Percentiles rank a stretch among this genome's conserved stretches.
These are phyloP conservation scores for Gossypium lobatum DNA, from an alignment of 441 rosid genomes.

Conservation along the genomic window DNA sequence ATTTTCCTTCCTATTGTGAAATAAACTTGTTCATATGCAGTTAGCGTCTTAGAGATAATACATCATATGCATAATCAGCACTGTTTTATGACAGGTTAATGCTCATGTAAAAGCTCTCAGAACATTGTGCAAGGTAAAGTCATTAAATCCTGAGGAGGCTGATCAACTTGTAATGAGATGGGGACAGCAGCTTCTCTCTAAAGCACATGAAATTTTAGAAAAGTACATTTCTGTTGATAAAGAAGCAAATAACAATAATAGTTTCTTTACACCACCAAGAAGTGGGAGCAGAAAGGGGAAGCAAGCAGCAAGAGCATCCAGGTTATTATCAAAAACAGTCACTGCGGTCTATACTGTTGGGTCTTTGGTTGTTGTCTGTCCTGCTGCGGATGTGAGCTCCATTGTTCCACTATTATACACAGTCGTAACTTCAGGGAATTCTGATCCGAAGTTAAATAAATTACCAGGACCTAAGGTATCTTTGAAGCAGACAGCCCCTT, in stretches of 20 bases:
- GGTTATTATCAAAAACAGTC: slow-evolving; percentile 44
- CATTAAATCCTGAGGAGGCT: slow-evolving; percentile 52
- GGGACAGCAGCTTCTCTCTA: slow-evolving; percentile 58
- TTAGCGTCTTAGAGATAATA: neutral
- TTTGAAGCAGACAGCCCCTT: slow-evolving; percentile 58
- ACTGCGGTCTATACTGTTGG: slow-evolving; percentile 77
- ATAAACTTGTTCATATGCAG: neutral
- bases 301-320: slow-evolving; percentile 30
- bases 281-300: slow-evolving; percentile 46
- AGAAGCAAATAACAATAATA: slow-evolving; percentile 31
- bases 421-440: slow-evolving; percentile 69
- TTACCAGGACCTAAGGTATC: slow-evolving; percentile 50
- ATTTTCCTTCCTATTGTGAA: neutral
- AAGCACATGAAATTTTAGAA: slow-evolving; percentile 59
- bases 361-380: slow-evolving; percentile 62
- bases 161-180: slow-evolving; percentile 64
- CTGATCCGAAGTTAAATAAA: slow-evolving; percentile 57
- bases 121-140: slow-evolving; percentile 80
- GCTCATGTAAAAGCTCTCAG: slow-evolving; percentile 89
- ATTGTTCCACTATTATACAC: slow-evolving; percentile 64
- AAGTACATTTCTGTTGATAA: slow-evolving; percentile 43
- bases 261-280: slow-evolving; percentile 67
- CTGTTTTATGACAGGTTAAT: slow-evolving; percentile 57
- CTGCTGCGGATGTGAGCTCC: slow-evolving; percentile 60
- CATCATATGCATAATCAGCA: slow-evolving; percentile 6